These are phyloP conservation scores for Verbascum thapsus DNA, from an alignment of 257 asterid species.

Conservation along the genomic window DNA sequence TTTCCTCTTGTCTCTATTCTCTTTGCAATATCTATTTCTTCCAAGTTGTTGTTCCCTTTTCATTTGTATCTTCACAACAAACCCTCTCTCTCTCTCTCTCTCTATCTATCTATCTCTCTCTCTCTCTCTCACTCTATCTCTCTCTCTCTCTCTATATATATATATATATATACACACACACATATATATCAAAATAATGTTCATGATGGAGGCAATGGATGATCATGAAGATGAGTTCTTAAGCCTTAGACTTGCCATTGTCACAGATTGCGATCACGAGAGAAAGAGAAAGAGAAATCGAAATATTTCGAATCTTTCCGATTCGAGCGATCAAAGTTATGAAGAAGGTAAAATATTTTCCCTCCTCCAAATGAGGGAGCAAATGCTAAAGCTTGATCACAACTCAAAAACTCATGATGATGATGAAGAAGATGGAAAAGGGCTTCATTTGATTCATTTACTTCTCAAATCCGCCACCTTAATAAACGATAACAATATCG, in stretches of 20 bases:
- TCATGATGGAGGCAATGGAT: constrained; percentile 49
- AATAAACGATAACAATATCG: constrained; percentile 40
- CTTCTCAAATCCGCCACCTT: constrained; percentile 69
- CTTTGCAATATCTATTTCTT: constrained; percentile 9
- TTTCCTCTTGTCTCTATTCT: constrained; percentile 19
- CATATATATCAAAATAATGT: too few species aligned
- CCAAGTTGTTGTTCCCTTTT: constrained; percentile 25
- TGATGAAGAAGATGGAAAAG: constrained; percentile 45
- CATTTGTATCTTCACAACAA: constrained; percentile 22
- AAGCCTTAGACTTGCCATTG: constrained; percentile 57
- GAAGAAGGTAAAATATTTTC: constrained; percentile 62
- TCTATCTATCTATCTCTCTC: constrained; percentile 10
- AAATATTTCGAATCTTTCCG: constrained; percentile 28
- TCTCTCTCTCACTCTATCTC: neutral
- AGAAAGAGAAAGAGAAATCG: constrained; percentile 43
- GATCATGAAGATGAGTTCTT: constrained; percentile 50
- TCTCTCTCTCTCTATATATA: too few species aligned
- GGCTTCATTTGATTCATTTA: constrained; percentile 67
- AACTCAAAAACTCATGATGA: constrained; percentile 21
- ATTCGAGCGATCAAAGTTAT: constrained; percentile 44
- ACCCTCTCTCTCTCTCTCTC: too few species aligned
- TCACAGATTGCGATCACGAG: constrained; percentile 34
- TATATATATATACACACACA: too few species aligned
- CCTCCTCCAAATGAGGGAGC: constrained; percentile 67
- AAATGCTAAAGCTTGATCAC: constrained; percentile 53